Evolutionary conservation across 352 stramenopile species (phyloP).

Genomic region (Pythium aristosporum): DNA sequence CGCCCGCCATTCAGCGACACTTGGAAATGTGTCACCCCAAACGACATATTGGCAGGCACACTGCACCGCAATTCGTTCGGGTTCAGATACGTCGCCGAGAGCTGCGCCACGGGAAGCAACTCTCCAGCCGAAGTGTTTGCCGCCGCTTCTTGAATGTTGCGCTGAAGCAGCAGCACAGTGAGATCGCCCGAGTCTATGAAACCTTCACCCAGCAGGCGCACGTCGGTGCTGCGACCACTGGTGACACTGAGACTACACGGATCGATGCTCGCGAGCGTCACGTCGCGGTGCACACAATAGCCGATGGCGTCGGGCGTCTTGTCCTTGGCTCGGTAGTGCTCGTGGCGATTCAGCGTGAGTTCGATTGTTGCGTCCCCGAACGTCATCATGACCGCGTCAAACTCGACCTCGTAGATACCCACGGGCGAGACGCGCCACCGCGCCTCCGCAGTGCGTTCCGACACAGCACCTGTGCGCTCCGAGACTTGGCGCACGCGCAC

Average conservation of each 20-base stretch:
- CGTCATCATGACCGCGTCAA: conserved; percentile 52
- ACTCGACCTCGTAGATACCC: conserved; percentile 61
- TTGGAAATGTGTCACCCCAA: conserved; percentile 54
- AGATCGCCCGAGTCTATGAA: conserved; percentile 69
- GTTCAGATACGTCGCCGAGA: conserved; percentile 53
- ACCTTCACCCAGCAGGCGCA: conserved; percentile 49
- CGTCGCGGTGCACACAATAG: conserved; percentile 55
- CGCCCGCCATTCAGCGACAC: conserved; percentile 65
- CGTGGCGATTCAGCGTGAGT: conserved; percentile 48
- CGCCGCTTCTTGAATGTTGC: conserved; percentile 26
- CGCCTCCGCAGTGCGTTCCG: conserved; percentile 48
- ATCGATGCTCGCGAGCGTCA: conserved; percentile 43
- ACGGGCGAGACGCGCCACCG: conserved; percentile 54
- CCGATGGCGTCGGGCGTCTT: conserved; percentile 38
- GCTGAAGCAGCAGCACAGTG: conserved; percentile 48
- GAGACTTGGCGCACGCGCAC: conserved; percentile 53
- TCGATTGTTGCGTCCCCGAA: conserved; percentile 52
- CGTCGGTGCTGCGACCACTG: conserved; percentile 50
- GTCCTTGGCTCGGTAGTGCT: conserved; percentile 48
- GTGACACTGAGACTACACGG: conserved; percentile 60
- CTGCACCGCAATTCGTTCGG: conserved; percentile 54
- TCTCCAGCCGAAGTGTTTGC: neutral
- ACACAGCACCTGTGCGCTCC: conserved; percentile 46
- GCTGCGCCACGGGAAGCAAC: conserved; percentile 32
- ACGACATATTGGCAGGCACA: conserved; percentile 62